Base-by-base conservation (phyloP, 2,329 filamentous ascomycete species). In the Camillea tinctor region DNA sequence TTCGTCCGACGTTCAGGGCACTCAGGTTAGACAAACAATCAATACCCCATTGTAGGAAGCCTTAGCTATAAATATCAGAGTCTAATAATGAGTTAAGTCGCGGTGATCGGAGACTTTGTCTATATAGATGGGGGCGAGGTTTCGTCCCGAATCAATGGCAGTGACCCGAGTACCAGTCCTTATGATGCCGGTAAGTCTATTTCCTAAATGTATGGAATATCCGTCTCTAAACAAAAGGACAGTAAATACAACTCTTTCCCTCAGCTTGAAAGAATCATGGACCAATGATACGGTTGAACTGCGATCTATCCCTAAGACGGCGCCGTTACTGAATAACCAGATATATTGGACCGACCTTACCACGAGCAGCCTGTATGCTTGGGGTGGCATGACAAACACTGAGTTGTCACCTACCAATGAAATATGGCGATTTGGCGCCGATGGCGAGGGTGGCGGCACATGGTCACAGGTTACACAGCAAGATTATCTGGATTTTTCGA, bases 111-210 rank as follows among this genome's bases (percentile, higher is more conserved):
- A 9, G 70, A 76, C 57, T 75, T 75, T 52, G 61, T 74, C 44
- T 78, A 76, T 55, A 71, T 77, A 52, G 75, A 78, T 57, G 75
- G 75, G 51, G 76, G 76, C 17, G 69, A 74, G 59, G 55, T 75
- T 1, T 73, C 68, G 1, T 67, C 69, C 36, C 63, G 63, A 11
- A 59, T 64, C 53, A 65, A 72, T 23, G 72, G 68, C 5, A 68
- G 65, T 20, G 52, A 59, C 30, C 58, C 66, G 1, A 60, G 68
- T 23, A 58, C 59, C 51, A 66, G 64, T 40, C 63, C 67, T n/a
- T 67, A 68, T 49, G 67, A 66, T 54, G 57, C 64, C 40, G 66
- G 70, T 67, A 71, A 48, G 60, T 52, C 50, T 17, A 21, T 17
- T 22, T 4, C 20, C 9, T 20, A 26, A n/a, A 50, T 40, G 21